Evolutionary conservation across 2,329 filamentous ascomycete genomes (phyloP).

Genomic region (Dendrostoma leiphaemia): DNA sequence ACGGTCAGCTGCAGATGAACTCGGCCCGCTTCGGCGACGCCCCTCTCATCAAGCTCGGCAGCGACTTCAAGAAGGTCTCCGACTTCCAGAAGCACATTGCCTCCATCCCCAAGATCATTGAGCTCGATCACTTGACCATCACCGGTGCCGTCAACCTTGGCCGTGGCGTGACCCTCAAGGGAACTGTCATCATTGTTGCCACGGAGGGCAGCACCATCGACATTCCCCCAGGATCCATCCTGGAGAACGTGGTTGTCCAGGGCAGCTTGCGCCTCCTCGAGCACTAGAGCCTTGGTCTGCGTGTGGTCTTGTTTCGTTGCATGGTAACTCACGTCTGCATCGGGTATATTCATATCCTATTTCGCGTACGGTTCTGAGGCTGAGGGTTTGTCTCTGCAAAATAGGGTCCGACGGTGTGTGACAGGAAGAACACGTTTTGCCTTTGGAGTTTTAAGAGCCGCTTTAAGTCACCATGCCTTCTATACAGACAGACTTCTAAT

Average conservation of each 20-base stretch:
- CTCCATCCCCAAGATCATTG: conserved; percentile 85
- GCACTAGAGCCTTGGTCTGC: conserved; percentile 48
- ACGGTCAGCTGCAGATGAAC: conserved; percentile 97
- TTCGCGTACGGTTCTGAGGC: background rate
- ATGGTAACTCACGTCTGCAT: conserved; percentile 9
- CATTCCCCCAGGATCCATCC: conserved; percentile 90
- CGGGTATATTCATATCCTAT: background rate
- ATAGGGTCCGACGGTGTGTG: background rate
- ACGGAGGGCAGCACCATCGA: conserved; percentile 98
- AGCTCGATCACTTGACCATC: conserved; percentile 93
- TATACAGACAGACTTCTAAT: conserved; percentile 17
- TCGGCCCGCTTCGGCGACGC: conserved; percentile 94
- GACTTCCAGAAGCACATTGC: conserved; percentile 89
- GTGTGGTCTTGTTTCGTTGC: background rate
- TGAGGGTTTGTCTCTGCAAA: background rate
- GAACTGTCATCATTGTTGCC: conserved; percentile 97
- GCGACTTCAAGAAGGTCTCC: conserved; percentile 99
- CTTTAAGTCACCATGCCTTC: conserved; percentile 9
- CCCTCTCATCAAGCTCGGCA: conserved; percentile 96
- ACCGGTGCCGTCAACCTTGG: conserved; percentile 97
- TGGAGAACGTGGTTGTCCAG: conserved; percentile 99
- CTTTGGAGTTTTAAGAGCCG: conserved; percentile 11
- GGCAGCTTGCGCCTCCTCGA: conserved; percentile 79
- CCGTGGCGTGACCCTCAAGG: conserved; percentile 93
- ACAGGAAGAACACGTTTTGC: background rate